Evolutionary conservation across 2,329 filamentous ascomycete species (phyloP), one percentile per base, ranked within the genome.

Genomic region (Neonectria coccinea): DNA sequence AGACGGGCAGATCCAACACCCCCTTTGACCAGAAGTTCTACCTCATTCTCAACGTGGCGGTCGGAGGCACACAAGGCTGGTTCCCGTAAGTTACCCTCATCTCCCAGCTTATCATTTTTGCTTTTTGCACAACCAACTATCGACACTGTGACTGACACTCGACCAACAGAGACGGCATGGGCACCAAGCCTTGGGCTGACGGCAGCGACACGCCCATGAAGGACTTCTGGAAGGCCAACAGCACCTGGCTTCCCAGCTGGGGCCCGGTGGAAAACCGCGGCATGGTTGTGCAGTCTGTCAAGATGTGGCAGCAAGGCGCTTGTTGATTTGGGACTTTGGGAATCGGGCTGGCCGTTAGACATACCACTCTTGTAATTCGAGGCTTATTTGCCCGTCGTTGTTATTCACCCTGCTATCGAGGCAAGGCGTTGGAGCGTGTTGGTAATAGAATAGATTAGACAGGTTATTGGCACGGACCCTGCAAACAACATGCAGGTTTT

Each of bases 21-120:
- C 84, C 84, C 0, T 86, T 86, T 67, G 83, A 85, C 67, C 78
- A 84, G 62, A 72, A 78, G 2, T 85, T 86, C 68, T 85, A 81
- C 53, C 76, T 86, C 20, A 81, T 85, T 47, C 72, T 85, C 45
- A 84, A 84, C 69, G 82, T 85, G 4, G 84, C 83, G 1, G 82
- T 85, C 41, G 84, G 84, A 1, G 75, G 77, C 31, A 81, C 74
- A 8, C 84, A 83, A 56, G 82, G 82, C 29, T 85, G 79, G 76
- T 85, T 85, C 70, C 71, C 71, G 74, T 80, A 70, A 73, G 78
- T 72, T 2, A n/a, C 12, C 9, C 2, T 47, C 22, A 12, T 47
- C 31, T 39, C 12, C 25, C 25, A 25, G 2, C 20, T 56, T 48
- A 22, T 36, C 22, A 14, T 18, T 10, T 10, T 42, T 20, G 39